phyloP scores from a whole-genome alignment of 306 rosid genomes.

The peach (Prunus persica) region DNA sequence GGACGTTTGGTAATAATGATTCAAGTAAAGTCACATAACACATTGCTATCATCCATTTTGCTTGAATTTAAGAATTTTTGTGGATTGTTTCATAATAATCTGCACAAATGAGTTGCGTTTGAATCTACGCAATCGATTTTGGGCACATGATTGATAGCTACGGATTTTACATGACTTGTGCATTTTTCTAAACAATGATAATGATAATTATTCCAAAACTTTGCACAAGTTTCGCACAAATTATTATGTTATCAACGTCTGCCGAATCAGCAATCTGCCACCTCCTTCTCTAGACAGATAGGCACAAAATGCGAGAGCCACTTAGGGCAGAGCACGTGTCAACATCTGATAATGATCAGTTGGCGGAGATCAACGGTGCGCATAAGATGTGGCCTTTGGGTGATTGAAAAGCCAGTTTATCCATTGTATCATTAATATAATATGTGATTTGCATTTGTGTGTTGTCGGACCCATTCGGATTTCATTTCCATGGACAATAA shows the following conservation, averaged over 20 bases:
- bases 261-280: background rate
- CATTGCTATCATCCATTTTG: background rate
- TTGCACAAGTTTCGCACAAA: background rate
- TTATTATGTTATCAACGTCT: background rate
- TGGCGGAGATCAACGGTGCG: background rate
- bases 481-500: background rate
- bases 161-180: background rate
- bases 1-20: slow-evolving; percentile 4
- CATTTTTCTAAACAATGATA: background rate
- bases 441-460: too few relatives aligned
- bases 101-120: background rate
- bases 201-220: background rate
- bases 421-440: background rate
- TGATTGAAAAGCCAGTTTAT: slow-evolving; percentile 1
- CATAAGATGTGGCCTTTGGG: background rate
- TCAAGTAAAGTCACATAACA: background rate
- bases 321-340: background rate
- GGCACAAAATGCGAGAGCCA: background rate
- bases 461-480: background rate
- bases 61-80: background rate
- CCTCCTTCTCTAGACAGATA: background rate
- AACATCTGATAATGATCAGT: background rate
- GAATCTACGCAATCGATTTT: background rate
- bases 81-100: background rate
- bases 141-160: background rate